Conservation (phyloP, 108 stramenopile genomes). For the Pseudonitzschia delicatissima region DNA sequence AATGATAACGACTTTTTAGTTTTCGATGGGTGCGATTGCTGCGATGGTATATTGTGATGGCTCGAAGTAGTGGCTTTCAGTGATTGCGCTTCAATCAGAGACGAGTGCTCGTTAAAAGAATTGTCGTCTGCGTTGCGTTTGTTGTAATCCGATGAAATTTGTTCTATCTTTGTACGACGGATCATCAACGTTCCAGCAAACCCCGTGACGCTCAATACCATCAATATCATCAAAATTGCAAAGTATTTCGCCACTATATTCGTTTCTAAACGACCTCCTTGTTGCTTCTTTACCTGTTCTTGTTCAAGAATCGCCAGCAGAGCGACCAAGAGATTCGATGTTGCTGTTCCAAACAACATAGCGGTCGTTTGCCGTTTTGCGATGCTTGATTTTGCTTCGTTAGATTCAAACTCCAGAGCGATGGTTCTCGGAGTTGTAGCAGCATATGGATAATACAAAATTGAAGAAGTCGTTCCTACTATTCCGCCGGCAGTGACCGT, state of each 20-base stretch:
- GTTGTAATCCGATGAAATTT: not conserved
- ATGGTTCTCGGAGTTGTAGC: not conserved
- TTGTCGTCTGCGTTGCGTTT: not conserved
- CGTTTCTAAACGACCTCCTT: no score
- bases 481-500: not conserved
- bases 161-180: not conserved
- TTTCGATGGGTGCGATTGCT: not conserved
- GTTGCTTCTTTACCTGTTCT: not conserved
- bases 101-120: not conserved
- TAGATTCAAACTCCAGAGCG: not conserved
- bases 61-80: no score
- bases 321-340: not conserved
- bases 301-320: not conserved
- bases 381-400: not conserved
- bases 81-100: not conserved
- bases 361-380: conserved; percentile 7
- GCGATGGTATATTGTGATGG: no score
- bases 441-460: conserved; percentile 12
- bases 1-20: not conserved
- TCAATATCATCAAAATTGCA: not conserved
- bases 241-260: not conserved
- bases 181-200: not conserved
- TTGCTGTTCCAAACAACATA: conserved; percentile 1
- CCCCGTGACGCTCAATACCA: not conserved
- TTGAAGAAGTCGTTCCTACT: not conserved